phyloP scores from a whole-genome alignment of 306 rosid species.

The Casuarina cunninghamiana region DNA sequence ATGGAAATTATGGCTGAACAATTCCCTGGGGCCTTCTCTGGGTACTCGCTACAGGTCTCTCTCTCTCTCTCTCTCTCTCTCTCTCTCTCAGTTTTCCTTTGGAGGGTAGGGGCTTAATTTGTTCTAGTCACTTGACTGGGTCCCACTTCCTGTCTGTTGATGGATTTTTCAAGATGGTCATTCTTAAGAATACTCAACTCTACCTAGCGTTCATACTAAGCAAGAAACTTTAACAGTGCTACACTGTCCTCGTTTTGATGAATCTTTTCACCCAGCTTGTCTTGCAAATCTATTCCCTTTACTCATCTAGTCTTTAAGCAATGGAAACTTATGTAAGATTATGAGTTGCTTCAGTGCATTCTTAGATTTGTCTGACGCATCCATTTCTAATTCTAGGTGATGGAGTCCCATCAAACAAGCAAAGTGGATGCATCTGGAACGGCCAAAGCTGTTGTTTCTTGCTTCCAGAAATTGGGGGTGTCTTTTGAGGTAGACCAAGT shows the following conservation, averaged over 20 bases:
- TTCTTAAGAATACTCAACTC: background rate
- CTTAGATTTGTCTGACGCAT: constrained; percentile 31
- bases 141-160: background rate
- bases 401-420: constrained; percentile 94
- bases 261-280: background rate
- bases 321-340: background rate
- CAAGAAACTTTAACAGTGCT: background rate
- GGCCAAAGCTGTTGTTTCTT: constrained; percentile 87
- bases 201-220: background rate
- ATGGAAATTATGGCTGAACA: constrained; percentile 97
- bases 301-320: background rate
- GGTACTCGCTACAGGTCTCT: constrained; percentile 1
- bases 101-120: background rate
- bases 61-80: constrained; percentile 9
- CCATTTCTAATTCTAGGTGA: constrained; percentile 56
- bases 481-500: constrained; percentile 76
- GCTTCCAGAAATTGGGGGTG: constrained; percentile 81
- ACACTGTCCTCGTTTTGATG: background rate
- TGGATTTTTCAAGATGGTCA: background rate
- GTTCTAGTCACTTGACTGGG: constrained; percentile 2
- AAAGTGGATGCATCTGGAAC: constrained; percentile 94
- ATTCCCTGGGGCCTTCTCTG: constrained; percentile 11
- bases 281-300: background rate
- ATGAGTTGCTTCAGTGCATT: constrained; percentile 22
- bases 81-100: constrained; percentile 16